A percentile compares a stretch with the other conserved stretches of the same genome.
Conservation (phyloP, 2,329 filamentous ascomycete genomes). For the Botryotinia narcissicola region DNA sequence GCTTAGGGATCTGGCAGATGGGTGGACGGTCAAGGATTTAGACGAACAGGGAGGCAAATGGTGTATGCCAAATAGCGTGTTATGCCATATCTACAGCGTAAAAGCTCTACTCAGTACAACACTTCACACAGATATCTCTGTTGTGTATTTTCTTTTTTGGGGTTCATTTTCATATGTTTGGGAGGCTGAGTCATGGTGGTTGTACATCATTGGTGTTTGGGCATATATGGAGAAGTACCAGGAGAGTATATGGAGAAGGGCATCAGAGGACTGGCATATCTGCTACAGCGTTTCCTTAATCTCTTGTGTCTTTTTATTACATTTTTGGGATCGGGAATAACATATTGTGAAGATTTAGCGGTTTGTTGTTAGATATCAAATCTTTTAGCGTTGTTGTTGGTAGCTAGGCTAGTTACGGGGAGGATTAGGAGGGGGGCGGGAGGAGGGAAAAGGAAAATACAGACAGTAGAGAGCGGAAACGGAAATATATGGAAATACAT, state of each 20-base stretch:
- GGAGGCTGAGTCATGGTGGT: too few relatives aligned
- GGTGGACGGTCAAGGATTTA: not conserved
- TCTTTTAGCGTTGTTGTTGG: not conserved
- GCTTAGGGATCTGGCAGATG: not conserved
- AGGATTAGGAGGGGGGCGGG: not conserved
- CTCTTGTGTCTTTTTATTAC: not conserved
- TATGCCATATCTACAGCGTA: constrained; percentile 10
- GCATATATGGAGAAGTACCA: not conserved
- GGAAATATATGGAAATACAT: not conserved
- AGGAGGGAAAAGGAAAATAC: not conserved
- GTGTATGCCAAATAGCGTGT: not conserved
- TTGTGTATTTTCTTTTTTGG: not conserved
- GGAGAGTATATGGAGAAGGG: not conserved
- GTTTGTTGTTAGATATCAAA: not conserved
- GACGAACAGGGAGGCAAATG: not conserved
- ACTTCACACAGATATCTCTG: constrained; percentile 1
- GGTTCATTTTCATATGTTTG: constrained; percentile 5
- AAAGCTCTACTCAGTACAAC: constrained; percentile 4
- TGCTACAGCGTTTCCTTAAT: constrained; percentile 3
- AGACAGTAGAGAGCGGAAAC: not conserved
- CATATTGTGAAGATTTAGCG: not conserved
- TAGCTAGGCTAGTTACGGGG: not conserved
- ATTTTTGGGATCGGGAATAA: not conserved
- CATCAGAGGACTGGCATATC: not conserved
- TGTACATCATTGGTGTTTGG: constrained; percentile 8